phyloP scores from a whole-genome alignment of 2,329 filamentous ascomycete species.

The Alternaria gaisen region DNA sequence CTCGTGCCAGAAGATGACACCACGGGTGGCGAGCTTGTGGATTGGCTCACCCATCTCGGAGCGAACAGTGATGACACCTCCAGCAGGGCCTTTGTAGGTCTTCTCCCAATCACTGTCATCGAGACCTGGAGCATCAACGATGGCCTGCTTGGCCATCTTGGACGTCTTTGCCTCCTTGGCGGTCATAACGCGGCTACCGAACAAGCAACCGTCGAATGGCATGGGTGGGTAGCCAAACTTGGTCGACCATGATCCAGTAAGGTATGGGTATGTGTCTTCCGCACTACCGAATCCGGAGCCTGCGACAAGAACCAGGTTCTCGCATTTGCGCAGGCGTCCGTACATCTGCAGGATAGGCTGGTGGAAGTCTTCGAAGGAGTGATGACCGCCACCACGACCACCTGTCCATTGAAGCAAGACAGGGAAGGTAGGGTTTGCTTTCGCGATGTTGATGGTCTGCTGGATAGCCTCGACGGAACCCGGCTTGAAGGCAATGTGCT shows the following conservation, averaged over 20 bases:
- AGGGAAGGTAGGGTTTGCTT: constrained; percentile 57
- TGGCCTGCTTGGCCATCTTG: constrained; percentile 55
- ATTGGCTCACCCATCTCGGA: constrained; percentile 99
- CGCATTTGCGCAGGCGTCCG: constrained; percentile 54
- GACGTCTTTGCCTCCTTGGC: constrained; percentile 58
- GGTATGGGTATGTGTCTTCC: constrained; percentile 59
- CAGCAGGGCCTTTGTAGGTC: constrained; percentile 73
- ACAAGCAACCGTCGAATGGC: constrained; percentile 59
- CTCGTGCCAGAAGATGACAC: constrained; percentile 96
- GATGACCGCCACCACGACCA: constrained; percentile 60
- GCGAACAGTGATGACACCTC: constrained; percentile 93
- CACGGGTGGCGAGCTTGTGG: constrained; percentile 96
- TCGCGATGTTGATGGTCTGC: constrained; percentile 58
- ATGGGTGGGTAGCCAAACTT: constrained; percentile 56
- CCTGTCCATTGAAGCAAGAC: constrained; percentile 61
- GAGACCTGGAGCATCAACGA: constrained; percentile 55
- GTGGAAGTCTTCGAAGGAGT: constrained; percentile 62
- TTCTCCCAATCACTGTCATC: constrained; percentile 57
- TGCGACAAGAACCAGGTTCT: constrained; percentile 58
- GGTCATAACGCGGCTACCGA: constrained; percentile 60
- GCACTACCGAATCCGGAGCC: constrained; percentile 59
- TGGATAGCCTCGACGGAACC: constrained; percentile 57
- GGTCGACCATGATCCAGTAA: constrained; percentile 57
- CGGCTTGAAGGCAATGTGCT: constrained; percentile 60
- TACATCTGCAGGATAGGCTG: constrained; percentile 60